These are phyloP conservation scores for Pulveroboletus sp. DNA, from an alignment of 768 basidiomycete species.

Conservation along the genomic window DNA sequence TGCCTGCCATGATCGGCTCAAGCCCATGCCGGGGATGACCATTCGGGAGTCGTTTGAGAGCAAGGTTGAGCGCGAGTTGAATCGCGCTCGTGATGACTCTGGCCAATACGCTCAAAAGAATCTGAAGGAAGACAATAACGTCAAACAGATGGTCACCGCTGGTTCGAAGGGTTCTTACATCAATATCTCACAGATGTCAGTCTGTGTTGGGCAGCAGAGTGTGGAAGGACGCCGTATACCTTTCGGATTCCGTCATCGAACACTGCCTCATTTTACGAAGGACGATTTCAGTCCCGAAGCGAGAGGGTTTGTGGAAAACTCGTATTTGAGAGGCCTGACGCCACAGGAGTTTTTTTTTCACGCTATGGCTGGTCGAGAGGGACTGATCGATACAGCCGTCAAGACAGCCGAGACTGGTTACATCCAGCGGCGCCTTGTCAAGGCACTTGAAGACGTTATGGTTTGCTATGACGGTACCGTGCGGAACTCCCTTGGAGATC, in stretches of 20 bases:
- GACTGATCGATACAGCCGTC: constrained; percentile 98
- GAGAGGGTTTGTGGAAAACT: constrained; percentile 98
- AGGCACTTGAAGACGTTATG: constrained; percentile 96
- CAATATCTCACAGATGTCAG: constrained; percentile 99
- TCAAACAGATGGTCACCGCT: constrained; percentile 99
- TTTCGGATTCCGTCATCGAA: constrained; percentile 95
- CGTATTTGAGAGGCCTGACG: constrained; percentile 91
- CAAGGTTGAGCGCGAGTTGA: constrained; percentile 83
- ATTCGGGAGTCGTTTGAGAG: constrained; percentile 98
- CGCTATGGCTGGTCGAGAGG: constrained; percentile 99
- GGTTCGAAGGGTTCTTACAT: constrained; percentile 99
- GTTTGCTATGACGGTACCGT: constrained; percentile 98
- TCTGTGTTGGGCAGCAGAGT: constrained; percentile 96
- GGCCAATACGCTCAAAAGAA: constrained; percentile 97
- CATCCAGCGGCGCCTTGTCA: constrained; percentile 96
- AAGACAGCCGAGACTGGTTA: constrained; percentile 99
- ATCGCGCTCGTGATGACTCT: constrained; percentile 90
- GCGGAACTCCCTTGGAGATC: constrained; percentile 92
- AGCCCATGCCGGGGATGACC: constrained; percentile 95
- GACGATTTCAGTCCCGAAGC: constrained; percentile 98
- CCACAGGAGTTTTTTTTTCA: constrained; percentile 99
- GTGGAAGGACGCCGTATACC: constrained; percentile 98
- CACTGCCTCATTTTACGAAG: constrained; percentile 95
- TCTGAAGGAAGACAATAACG: constrained; percentile 98
- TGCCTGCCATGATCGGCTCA: constrained; percentile 82